Conservation (phyloP, 2,329 filamentous ascomycete species). For the Verticillium klebahnii region DNA sequence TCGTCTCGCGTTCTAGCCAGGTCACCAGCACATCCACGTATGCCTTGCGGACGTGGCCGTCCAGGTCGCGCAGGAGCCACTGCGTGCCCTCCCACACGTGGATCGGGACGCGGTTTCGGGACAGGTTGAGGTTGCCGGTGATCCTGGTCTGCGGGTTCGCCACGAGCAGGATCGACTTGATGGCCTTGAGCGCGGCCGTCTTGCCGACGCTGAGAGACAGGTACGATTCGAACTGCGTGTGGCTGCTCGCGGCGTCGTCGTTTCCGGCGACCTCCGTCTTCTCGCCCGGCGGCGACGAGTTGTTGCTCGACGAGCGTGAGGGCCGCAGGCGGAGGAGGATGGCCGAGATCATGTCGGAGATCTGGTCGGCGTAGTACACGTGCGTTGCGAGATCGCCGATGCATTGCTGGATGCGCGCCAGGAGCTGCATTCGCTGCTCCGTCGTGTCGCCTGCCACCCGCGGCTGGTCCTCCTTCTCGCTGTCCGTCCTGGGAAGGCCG, state of each 20-base stretch:
- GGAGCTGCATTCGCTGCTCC: slow-evolving; percentile 51
- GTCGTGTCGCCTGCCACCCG: slow-evolving; percentile 23
- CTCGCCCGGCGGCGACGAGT: slow-evolving; percentile 38
- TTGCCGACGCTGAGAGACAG: slow-evolving; percentile 53
- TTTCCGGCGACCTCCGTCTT: slow-evolving; percentile 30
- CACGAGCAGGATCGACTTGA: slow-evolving; percentile 77
- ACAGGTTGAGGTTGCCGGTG: slow-evolving; percentile 57
- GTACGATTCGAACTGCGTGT: slow-evolving; percentile 43
- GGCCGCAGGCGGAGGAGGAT: slow-evolving; percentile 77
- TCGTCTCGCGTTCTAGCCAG: slow-evolving; percentile 82
- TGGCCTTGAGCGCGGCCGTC: slow-evolving; percentile 65
- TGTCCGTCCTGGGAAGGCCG: slow-evolving; percentile 28
- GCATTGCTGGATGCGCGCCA: slow-evolving; percentile 67
- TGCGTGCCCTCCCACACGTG: slow-evolving; percentile 95
- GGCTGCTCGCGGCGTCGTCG: slow-evolving; percentile 30
- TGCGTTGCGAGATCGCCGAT: slow-evolving; percentile 91
- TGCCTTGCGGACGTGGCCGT: slow-evolving; percentile 73
- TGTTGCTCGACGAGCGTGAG: slow-evolving; percentile 29
- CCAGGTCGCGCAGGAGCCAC: slow-evolving; percentile 79
- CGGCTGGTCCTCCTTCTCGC: slow-evolving; percentile 23
- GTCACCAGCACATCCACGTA: slow-evolving; percentile 80
- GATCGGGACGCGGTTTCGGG: slow-evolving; percentile 70
- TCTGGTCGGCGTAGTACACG: slow-evolving; percentile 94
- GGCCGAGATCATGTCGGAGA: slow-evolving; percentile 86
- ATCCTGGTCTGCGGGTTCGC: slow-evolving; percentile 65